phyloP scores from a whole-genome alignment of 148 eudicot species.

The Vaccinium darrowii region DNA sequence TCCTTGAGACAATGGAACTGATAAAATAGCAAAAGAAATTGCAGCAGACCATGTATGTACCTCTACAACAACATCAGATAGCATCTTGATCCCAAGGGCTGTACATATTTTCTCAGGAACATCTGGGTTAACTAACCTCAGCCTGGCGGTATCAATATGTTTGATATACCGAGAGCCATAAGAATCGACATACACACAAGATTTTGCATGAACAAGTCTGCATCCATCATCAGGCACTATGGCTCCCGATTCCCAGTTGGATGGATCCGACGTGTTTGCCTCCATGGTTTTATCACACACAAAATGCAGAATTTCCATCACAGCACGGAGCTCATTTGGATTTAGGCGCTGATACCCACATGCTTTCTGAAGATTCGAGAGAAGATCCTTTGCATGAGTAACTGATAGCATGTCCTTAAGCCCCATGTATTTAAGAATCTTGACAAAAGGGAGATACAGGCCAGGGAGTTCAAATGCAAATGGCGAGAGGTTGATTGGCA shows the following conservation, averaged over 20 bases:
- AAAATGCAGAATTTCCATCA: constrained; percentile 72
- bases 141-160: constrained; percentile 68
- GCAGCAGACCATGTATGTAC: constrained; percentile 36
- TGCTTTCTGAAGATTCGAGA: constrained; percentile 80
- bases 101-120: constrained; percentile 70
- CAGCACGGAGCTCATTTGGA: constrained; percentile 98
- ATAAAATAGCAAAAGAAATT: background rate
- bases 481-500: constrained; percentile 89
- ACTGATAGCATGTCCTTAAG: constrained; percentile 76
- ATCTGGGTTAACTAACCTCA: constrained; percentile 73
- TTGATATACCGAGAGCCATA: constrained; percentile 80
- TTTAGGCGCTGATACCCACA: constrained; percentile 98
- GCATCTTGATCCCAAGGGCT: constrained; percentile 68
- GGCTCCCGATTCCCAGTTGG: constrained; percentile 63
- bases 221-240: constrained; percentile 94
- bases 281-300: constrained; percentile 61
- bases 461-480: constrained; percentile 95
- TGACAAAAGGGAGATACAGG: constrained; percentile 78
- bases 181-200: constrained; percentile 88
- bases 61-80: constrained; percentile 92
- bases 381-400: constrained; percentile 74
- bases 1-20: background rate
- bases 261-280: constrained; percentile 34
- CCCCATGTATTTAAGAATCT: constrained; percentile 81
- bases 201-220: constrained; percentile 86